A percentile compares a stretch with the other conserved stretches of the same genome.
Conservation (phyloP, 345 rosid species). For the Gossypium mustelinum region DNA sequence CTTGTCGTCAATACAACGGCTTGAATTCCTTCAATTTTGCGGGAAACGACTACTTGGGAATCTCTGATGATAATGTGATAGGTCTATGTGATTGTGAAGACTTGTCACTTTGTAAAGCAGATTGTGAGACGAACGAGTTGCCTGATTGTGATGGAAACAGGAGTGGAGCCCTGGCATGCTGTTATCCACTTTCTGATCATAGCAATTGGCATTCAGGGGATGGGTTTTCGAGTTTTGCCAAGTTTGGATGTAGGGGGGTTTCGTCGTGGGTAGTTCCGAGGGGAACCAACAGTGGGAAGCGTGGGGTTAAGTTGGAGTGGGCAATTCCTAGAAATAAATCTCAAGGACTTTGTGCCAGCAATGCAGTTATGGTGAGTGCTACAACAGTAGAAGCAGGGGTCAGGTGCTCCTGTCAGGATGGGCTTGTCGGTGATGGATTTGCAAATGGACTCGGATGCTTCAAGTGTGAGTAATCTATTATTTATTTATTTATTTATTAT, state of each 20-base stretch:
- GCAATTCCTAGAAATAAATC: conserved; percentile 60
- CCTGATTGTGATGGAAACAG: conserved; percentile 53
- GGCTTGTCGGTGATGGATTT: conserved; percentile 69
- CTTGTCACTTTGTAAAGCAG: conserved; percentile 64
- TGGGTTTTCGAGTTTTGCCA: conserved; percentile 58
- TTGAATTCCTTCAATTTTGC: conserved; percentile 47
- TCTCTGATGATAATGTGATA: conserved; percentile 61
- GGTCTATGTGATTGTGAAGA: conserved; percentile 83
- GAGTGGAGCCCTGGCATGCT: conserved; percentile 56
- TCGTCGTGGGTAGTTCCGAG: conserved; percentile 66
- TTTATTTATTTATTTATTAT: not conserved
- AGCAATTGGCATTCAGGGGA: conserved; percentile 56
- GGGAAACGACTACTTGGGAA: conserved; percentile 40
- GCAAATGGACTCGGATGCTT: conserved; percentile 61
- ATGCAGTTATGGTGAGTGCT: conserved; percentile 55
- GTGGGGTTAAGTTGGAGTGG: conserved; percentile 86
- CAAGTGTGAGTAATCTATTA: conserved; percentile 41
- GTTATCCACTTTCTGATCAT: conserved; percentile 79
- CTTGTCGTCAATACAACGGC: conserved; percentile 64
- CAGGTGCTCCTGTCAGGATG: conserved; percentile 65
- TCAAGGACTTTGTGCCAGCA: conserved; percentile 32
- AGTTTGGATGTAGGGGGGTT: conserved; percentile 76
- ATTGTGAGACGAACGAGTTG: conserved; percentile 58
- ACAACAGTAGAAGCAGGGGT: conserved; percentile 51
- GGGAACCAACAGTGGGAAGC: conserved; percentile 48